Evolutionary conservation across 176 grass and related monocot species (phyloP).

Genomic region (Oryza meyeriana): DNA sequence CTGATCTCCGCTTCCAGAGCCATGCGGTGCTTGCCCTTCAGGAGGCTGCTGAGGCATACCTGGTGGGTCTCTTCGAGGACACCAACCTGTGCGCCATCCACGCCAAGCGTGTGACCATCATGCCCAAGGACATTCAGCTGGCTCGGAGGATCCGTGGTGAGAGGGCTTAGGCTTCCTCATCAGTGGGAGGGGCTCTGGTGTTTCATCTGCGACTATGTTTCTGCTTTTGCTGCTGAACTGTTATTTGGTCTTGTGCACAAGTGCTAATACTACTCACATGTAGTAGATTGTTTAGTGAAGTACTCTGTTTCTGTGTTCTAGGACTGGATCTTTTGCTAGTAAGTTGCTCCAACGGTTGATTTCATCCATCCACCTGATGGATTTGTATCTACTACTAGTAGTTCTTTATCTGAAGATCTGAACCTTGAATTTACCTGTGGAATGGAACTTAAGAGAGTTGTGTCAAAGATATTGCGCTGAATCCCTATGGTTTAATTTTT

Average conservation of each 20-base stretch:
- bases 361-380: slow-evolving; percentile 10
- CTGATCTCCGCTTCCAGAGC: slow-evolving; percentile 71
- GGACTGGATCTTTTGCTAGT: not conserved
- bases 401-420: not conserved
- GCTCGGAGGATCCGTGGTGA: slow-evolving; percentile 67
- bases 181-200: not conserved
- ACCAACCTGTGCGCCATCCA: slow-evolving; percentile 39
- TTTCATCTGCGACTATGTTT: not conserved
- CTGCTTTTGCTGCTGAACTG: slow-evolving; percentile 5
- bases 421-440: slow-evolving; percentile 13
- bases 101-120: slow-evolving; percentile 61
- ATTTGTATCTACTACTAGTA: not conserved
- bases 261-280: not conserved
- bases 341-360: not conserved
- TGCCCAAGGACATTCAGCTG: slow-evolving; percentile 79
- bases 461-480: not conserved
- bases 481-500: not conserved
- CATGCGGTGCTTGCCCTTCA: slow-evolving; percentile 21
- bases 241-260: not conserved
- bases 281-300: not conserved
- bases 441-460: not conserved
- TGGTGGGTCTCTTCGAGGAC: slow-evolving; percentile 69
- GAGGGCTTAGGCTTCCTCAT: slow-evolving; percentile 39
- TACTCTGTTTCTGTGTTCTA: not conserved
- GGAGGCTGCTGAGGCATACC: slow-evolving; percentile 62